Evolutionary conservation across 768 basidiomycete genomes (phyloP).

Genomic region (Lactifluus subvellereus): DNA sequence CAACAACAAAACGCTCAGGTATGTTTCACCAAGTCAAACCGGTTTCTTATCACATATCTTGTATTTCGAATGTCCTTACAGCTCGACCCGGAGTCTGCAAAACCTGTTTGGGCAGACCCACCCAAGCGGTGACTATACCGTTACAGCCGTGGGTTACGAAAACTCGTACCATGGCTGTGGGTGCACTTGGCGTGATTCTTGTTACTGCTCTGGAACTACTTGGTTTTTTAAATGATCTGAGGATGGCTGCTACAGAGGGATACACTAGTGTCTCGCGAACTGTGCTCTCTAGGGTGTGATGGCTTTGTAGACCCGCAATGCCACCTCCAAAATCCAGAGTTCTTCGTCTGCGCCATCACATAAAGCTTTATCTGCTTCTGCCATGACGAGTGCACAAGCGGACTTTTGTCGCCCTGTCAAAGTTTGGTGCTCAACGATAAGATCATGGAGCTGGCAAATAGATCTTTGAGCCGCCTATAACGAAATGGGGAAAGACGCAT

Average conservation of each 20-base stretch:
- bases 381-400: slow-evolving; percentile 73
- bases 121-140: slow-evolving; percentile 1
- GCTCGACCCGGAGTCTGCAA: slow-evolving; percentile 34
- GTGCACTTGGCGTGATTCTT: neutral
- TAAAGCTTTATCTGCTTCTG: slow-evolving; percentile 92
- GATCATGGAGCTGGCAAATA: slow-evolving; percentile 73
- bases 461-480: slow-evolving; percentile 25
- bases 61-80: slow-evolving; percentile 14
- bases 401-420: slow-evolving; percentile 79
- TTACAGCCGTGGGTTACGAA: neutral
- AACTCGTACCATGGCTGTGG: neutral
- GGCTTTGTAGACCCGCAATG: slow-evolving; percentile 67
- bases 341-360: slow-evolving; percentile 98
- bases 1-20: slow-evolving; percentile 31
- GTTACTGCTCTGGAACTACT: neutral
- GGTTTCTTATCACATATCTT: neutral
- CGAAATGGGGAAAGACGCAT: slow-evolving; percentile 19
- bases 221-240: neutral
- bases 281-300: slow-evolving; percentile 29
- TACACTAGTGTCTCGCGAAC: neutral
- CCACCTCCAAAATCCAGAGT: slow-evolving; percentile 87
- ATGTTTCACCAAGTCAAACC: neutral
- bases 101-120: slow-evolving; percentile 35
- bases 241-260: neutral
- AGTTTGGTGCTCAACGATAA: slow-evolving; percentile 76